Conservation (phyloP, 805 yeast genomes). For the Vanderwaltozyma polyspora region DNA sequence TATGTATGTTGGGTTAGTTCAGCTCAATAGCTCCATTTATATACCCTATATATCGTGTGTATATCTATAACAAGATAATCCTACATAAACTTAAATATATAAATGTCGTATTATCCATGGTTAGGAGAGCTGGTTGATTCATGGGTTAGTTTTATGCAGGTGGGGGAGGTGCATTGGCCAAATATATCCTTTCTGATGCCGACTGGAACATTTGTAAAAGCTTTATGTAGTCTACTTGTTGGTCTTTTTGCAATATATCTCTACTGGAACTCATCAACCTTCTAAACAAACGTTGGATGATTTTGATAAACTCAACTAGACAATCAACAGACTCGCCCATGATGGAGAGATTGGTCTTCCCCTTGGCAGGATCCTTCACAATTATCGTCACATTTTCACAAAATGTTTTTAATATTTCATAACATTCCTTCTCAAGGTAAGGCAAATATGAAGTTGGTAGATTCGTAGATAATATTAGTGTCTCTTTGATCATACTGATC, state of each 20-base stretch:
- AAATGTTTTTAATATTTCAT: constrained; percentile 38
- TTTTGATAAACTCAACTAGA: constrained; percentile 26
- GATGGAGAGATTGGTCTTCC: constrained; percentile 30
- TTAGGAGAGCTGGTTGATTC: too few species aligned
- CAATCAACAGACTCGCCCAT: constrained; percentile 35
- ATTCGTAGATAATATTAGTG: constrained; percentile 44
- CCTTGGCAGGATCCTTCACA: constrained; percentile 16
- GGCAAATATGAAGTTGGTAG: constrained; percentile 35
- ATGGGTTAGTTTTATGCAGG: too few species aligned
- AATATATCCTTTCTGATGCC: constrained; percentile 22
- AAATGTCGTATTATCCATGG: too few species aligned
- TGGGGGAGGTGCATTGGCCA: constrained; percentile 28
- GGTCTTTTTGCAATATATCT: constrained; percentile 16
- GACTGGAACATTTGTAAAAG: constrained; percentile 17
- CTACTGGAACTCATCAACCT: constrained; percentile 15
- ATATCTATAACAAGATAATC: too few species aligned
- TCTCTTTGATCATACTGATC: constrained; percentile 36
- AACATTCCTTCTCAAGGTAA: constrained; percentile 33
- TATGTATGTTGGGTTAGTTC: too few species aligned
- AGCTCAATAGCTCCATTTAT: too few species aligned
- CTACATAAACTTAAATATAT: too few species aligned
- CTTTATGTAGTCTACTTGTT: constrained; percentile 13
- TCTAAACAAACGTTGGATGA: constrained; percentile 21
- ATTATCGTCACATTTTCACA: constrained; percentile 30
- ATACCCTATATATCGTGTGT: too few species aligned